These are phyloP conservation scores for Amoeboradix gromovi DNA, from an alignment of 371 early-diverging fungal genomes.

Conservation along the genomic window DNA sequence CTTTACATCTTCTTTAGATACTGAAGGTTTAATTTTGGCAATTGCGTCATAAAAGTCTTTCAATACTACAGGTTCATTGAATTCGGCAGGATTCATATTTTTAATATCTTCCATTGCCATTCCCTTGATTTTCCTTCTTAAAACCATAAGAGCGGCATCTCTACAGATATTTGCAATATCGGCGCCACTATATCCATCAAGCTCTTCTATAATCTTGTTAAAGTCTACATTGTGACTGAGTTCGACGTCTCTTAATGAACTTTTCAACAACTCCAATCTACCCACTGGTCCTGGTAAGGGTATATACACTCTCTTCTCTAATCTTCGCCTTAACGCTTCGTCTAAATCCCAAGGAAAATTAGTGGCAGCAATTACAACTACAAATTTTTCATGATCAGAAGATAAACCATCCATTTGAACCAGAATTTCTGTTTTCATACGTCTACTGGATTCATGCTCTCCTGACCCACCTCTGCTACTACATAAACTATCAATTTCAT, in stretches of 20 bases:
- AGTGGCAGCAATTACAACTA: constrained; percentile 78
- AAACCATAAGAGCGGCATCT: background rate
- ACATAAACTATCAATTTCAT: constrained; percentile 89
- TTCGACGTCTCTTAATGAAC: constrained; percentile 12
- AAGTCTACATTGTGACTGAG: constrained; percentile 12
- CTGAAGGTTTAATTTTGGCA: constrained; percentile 16
- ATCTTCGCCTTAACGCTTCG: constrained; percentile 65
- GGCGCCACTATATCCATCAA: constrained; percentile 13
- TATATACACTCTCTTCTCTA: constrained; percentile 86
- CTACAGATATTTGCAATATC: constrained; percentile 13
- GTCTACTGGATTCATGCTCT: constrained; percentile 67
- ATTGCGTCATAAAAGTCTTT: constrained; percentile 17
- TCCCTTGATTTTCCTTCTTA: constrained; percentile 17
- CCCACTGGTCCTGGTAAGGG: constrained; percentile 42
- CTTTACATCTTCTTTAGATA: constrained; percentile 17
- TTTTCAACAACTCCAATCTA: constrained; percentile 14
- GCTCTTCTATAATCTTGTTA: constrained; percentile 14
- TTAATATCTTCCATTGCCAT: constrained; percentile 19
- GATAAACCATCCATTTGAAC: constrained; percentile 87
- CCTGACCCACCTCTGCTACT: constrained; percentile 67
- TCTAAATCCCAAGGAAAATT: constrained; percentile 92
- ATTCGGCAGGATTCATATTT: constrained; percentile 12
- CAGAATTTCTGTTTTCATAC: constrained; percentile 80
- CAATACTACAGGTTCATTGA: constrained; percentile 15
- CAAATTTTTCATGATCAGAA: constrained; percentile 12